These are phyloP conservation scores for Stipa capillata DNA, from an alignment of 176 grass and related monocot genomes.

Conservation along the genomic window DNA sequence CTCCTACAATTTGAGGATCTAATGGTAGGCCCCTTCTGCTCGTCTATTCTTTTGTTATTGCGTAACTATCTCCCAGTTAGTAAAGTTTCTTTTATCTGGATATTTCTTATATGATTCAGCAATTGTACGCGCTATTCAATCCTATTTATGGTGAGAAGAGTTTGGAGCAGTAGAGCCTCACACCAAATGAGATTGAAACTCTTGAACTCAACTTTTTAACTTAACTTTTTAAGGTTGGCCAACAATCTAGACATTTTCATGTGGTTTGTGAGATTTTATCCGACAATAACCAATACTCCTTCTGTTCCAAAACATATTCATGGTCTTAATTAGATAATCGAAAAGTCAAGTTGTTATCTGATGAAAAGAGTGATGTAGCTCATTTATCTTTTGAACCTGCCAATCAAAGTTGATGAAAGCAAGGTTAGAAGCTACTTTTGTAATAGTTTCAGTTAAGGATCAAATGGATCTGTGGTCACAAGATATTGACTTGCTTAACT, in stretches of 20 bases:
- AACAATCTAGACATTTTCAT: neutral
- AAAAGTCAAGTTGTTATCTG: constrained; percentile 74
- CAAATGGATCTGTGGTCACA: neutral
- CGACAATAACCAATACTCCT: neutral
- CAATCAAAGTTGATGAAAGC: constrained; percentile 78
- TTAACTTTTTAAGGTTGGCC: constrained; percentile 59
- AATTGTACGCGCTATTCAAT: constrained; percentile 75
- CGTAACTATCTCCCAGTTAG: neutral
- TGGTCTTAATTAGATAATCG: constrained; percentile 59
- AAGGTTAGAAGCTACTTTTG: constrained; percentile 42
- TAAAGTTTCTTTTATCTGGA: neutral
- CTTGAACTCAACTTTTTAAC: constrained; percentile 71
- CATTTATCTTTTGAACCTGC: constrained; percentile 83
- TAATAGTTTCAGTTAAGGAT: neutral
- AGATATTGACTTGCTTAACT: constrained; percentile 3
- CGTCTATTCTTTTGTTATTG: neutral
- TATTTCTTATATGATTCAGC: constrained; percentile 34
- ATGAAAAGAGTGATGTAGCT: constrained; percentile 72
- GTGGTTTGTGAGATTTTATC: neutral
- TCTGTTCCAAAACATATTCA: too few species aligned
- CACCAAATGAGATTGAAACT: constrained; percentile 41
- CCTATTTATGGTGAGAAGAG: constrained; percentile 50
- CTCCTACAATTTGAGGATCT: constrained; percentile 77
- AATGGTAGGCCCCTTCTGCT: constrained; percentile 29
- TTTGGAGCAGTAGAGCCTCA: constrained; percentile 61